These are phyloP conservation scores for Sclerotinia minor DNA, from an alignment of 2,329 filamentous ascomycete species.

Conservation along the genomic window DNA sequence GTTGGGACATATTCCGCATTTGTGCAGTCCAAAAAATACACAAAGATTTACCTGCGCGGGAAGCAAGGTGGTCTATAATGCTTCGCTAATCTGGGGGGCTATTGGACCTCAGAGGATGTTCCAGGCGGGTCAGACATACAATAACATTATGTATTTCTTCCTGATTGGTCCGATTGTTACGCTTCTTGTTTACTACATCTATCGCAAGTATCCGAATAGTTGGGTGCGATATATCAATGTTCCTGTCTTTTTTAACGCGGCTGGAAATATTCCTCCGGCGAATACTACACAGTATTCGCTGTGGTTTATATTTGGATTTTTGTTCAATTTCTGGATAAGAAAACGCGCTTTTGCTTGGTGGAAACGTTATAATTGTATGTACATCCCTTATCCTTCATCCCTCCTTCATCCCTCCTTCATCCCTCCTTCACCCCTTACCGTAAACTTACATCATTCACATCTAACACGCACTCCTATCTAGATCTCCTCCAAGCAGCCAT, in stretches of 20 bases:
- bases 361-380: conserved; percentile 46
- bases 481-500: conserved; percentile 52
- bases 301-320: conserved; percentile 50
- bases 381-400: background rate
- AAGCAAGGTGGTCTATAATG: conserved; percentile 54
- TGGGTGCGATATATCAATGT: conserved; percentile 49
- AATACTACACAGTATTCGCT: conserved; percentile 52
- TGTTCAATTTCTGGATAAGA: conserved; percentile 52
- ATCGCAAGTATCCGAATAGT: conserved; percentile 58
- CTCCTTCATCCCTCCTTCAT: background rate
- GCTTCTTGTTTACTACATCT: conserved; percentile 53
- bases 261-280: conserved; percentile 51
- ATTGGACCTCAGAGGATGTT: conserved; percentile 49
- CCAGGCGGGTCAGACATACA: conserved; percentile 51
- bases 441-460: background rate
- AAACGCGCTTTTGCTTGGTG: conserved; percentile 50
- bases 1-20: conserved; percentile 45
- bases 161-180: conserved; percentile 56
- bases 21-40: conserved; percentile 46
- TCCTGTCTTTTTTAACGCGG: conserved; percentile 51
- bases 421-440: background rate
- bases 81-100: conserved; percentile 56
- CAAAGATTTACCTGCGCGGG: conserved; percentile 52
- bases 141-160: conserved; percentile 51
- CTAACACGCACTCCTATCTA: background rate